Evolutionary conservation across 495 filamentous ascomycete species (phyloP).

Genomic region (Hapsidospora chrysogenum): DNA sequence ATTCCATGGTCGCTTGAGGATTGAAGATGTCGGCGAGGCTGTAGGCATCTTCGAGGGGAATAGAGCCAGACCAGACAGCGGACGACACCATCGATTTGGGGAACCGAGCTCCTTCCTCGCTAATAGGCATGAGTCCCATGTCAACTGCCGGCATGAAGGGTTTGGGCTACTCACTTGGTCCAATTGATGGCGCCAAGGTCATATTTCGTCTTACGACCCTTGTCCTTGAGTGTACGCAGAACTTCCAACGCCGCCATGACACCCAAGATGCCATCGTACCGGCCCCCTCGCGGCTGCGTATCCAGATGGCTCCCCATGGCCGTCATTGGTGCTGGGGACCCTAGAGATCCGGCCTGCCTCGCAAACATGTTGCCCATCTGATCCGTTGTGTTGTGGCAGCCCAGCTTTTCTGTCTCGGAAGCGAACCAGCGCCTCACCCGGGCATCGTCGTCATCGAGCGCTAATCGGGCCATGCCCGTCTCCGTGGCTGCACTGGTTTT

Average conservation of each 20-base stretch:
- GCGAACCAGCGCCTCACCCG: slow-evolving; percentile 62
- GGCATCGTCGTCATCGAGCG: slow-evolving; percentile 56
- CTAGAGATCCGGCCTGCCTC: slow-evolving; percentile 35
- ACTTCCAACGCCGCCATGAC: slow-evolving; percentile 57
- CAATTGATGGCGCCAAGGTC: slow-evolving; percentile 62
- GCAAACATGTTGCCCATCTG: slow-evolving; percentile 59
- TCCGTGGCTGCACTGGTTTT: slow-evolving; percentile 16
- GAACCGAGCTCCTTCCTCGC: slow-evolving; percentile 67
- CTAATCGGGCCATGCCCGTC: slow-evolving; percentile 32
- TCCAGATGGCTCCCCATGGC: slow-evolving; percentile 56
- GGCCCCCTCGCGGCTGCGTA: slow-evolving; percentile 60
- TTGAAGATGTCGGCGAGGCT: slow-evolving; percentile 36
- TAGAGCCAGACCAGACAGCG: slow-evolving; percentile 59
- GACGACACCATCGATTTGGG: slow-evolving; percentile 62
- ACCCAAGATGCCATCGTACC: slow-evolving; percentile 66
- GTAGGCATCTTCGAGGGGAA: slow-evolving; percentile 46
- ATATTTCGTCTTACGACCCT: slow-evolving; percentile 50
- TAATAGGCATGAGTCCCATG: slow-evolving; percentile 9
- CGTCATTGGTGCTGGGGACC: slow-evolving; percentile 33
- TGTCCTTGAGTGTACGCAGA: slow-evolving; percentile 49
- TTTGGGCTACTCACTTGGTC: slow-evolving; percentile 39
- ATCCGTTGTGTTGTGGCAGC: slow-evolving; percentile 34
- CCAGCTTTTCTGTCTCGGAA: slow-evolving; percentile 41
- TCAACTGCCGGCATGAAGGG: background rate
- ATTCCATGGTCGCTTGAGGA: slow-evolving; percentile 42